Base-by-base conservation (phyloP, 306 rosid genomes). In the Malus sieversii region DNA sequence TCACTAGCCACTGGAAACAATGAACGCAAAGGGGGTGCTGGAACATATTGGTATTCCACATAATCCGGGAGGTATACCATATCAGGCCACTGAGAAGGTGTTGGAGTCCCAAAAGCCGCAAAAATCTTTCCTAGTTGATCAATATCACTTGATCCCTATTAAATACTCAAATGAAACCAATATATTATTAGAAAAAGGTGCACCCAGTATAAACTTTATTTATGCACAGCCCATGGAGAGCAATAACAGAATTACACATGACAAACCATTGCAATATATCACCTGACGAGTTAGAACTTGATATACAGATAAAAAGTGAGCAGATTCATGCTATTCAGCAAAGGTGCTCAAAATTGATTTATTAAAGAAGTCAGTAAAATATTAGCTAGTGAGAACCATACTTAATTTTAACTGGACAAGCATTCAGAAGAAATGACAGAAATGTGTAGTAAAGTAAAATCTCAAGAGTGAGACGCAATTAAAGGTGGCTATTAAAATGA, bases 41-140 rank as follows among this genome's bases (percentile, higher is more conserved):
- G 93, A 84, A 86, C 99, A 40, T 76, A 87, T 88, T 92, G 98
- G 82, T 90, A 95, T 85, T 95, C 99, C 76, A 95, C 97, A 77
- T 92, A 95, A 88, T 95, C 97, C 59, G 97, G 96, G 73, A 95
- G 96, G 75, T 79, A 90, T 48, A 87, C 78, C 86, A 95, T 88
- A 85, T 95, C 99, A 76, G 98, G 87, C 97, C 99, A 95, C 81
- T 92, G 99, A 74, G 97, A 85, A 84, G 90, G 72, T 60, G 97
- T 82, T 63, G 99, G 97, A 72, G 99, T 92, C 76, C 99, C 97
- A 85, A 92, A 90, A 64, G 97, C 97, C 20, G 93, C 92, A 71
- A 95, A 95, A 75, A 90, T 89, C 84, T 95, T 95, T 76, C 99
- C 98, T 77, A 95, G 84, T 80, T 95, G 99, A 83, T 95, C 99